Percentiles rank a stretch among this genome's conserved stretches.
Conservation (phyloP, 257 asterid genomes). For the Ophiorrhiza pumila region DNA sequence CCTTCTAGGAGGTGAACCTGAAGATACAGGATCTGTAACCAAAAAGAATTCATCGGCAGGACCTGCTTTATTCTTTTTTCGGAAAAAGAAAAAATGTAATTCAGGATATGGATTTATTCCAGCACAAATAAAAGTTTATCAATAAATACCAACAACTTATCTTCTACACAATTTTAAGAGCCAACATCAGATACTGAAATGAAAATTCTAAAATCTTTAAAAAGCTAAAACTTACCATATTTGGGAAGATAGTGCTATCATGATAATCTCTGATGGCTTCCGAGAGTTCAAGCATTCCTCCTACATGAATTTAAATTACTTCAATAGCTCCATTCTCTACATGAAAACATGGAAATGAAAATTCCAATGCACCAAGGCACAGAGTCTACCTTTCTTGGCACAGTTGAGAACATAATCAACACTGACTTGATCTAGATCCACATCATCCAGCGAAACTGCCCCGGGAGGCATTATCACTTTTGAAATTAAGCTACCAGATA, state of each 20-base stretch:
- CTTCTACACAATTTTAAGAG: neutral
- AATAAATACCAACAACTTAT: neutral
- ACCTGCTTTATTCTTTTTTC: slow-evolving; percentile 78
- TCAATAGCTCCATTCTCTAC: slow-evolving; percentile 9
- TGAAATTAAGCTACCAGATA: slow-evolving; percentile 83
- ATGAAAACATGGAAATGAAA: slow-evolving; percentile 3
- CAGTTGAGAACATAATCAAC: slow-evolving; percentile 81
- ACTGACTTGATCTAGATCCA: slow-evolving; percentile 97
- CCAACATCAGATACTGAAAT: neutral
- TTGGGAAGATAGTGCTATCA: slow-evolving; percentile 75
- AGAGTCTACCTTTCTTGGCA: slow-evolving; percentile 74
- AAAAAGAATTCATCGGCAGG: slow-evolving; percentile 76
- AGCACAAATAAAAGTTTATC: neutral
- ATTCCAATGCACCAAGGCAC: slow-evolving; percentile 11
- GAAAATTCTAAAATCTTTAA: neutral
- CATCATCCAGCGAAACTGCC: slow-evolving; percentile 92
- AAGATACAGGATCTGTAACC: slow-evolving; percentile 65
- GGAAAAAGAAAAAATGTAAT: slow-evolving; percentile 23
- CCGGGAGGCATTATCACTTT: slow-evolving; percentile 99
- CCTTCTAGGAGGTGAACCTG: slow-evolving; percentile 93
- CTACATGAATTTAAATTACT: slow-evolving; percentile 36
- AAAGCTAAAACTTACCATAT: slow-evolving; percentile 57
- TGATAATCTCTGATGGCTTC: slow-evolving; percentile 95
- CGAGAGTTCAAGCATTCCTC: slow-evolving; percentile 83
- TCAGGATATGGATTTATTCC: neutral